Evolutionary conservation across 169 alveolate species (phyloP).

Genomic region (Plasmodium adleri): DNA sequence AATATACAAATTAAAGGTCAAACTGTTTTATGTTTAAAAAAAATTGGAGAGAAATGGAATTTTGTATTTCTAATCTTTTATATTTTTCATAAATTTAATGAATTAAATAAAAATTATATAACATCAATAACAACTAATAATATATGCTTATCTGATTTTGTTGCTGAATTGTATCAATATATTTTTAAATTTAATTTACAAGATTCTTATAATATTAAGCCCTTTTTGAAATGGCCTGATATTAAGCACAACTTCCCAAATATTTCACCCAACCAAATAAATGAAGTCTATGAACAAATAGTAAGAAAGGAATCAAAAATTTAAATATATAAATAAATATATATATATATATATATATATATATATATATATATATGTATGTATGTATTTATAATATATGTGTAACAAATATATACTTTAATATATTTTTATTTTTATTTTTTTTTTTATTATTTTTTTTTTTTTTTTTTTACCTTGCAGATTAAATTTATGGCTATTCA

Average conservation of each 20-base stretch:
- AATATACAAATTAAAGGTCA: slow-evolving; percentile 49
- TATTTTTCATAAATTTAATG: slow-evolving; percentile 71
- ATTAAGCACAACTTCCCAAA: slow-evolving; percentile 64
- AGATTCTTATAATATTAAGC: slow-evolving; percentile 45
- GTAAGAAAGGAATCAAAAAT: slow-evolving; percentile 12
- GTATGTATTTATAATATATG: not conserved
- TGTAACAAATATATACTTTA: not conserved
- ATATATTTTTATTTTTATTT: not conserved
- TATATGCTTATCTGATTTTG: slow-evolving; percentile 47
- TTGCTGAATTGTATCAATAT: slow-evolving; percentile 42
- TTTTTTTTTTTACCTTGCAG: slow-evolving; percentile 13
- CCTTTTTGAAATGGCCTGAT: slow-evolving; percentile 76
- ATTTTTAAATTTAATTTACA: slow-evolving; percentile 50
- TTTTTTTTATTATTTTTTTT: slow-evolving; percentile 1
- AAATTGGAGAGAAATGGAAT: slow-evolving; percentile 72
- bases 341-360: not conserved
- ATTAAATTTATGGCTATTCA: slow-evolving; percentile 60
- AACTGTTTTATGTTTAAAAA: slow-evolving; percentile 52
- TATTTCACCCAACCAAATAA: slow-evolving; percentile 24
- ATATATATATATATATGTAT: not conserved
- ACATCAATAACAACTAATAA: slow-evolving; percentile 19
- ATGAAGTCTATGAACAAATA: slow-evolving; percentile 66
- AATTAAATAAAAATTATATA: slow-evolving; percentile 37
- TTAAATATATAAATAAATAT: not conserved
- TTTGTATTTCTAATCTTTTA: slow-evolving; percentile 47